A percentile compares a stretch with the other conserved stretches of the same genome.
These are phyloP conservation scores for Chytriomyces hyalinus DNA, from an alignment of 192 early-diverging fungal genomes.

Conservation along the genomic window DNA sequence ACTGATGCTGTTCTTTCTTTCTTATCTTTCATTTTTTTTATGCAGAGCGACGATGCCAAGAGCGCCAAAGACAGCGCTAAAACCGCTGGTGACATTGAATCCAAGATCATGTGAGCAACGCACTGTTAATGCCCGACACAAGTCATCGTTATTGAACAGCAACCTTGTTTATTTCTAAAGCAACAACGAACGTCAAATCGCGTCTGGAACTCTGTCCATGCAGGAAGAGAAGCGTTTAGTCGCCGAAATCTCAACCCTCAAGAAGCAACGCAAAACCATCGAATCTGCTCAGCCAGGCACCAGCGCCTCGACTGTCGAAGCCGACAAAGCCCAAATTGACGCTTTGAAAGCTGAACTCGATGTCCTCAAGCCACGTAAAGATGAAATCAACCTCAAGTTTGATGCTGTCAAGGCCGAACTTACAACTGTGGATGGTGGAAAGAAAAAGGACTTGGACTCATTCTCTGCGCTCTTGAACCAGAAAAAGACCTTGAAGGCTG, in stretches of 20 bases:
- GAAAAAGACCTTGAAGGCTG: slow-evolving; percentile 71
- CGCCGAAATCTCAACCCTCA: slow-evolving; percentile 79
- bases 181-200: slow-evolving; percentile 77
- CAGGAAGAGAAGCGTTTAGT: slow-evolving; percentile 88
- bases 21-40: not conserved
- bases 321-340: slow-evolving; percentile 72
- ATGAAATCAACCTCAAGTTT: slow-evolving; percentile 69
- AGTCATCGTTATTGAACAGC: not conserved
- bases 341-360: slow-evolving; percentile 53
- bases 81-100: slow-evolving; percentile 79
- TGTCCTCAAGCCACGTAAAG: slow-evolving; percentile 53
- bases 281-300: slow-evolving; percentile 48
- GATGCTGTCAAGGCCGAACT: slow-evolving; percentile 76
- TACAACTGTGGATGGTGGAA: slow-evolving; percentile 65
- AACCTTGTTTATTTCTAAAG: slow-evolving; percentile 38
- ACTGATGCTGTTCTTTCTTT: not conserved
- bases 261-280: slow-evolving; percentile 75
- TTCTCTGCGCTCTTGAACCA: slow-evolving; percentile 73
- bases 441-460: slow-evolving; percentile 66
- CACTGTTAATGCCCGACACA: slow-evolving; percentile 15
- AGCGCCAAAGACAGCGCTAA: slow-evolving; percentile 77
- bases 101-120: slow-evolving; percentile 62
- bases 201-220: slow-evolving; percentile 75
- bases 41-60: slow-evolving; percentile 74
- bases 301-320: slow-evolving; percentile 54